phyloP scores from a whole-genome alignment of 305 asterid genomes.

The Fraxinus greggii region DNA sequence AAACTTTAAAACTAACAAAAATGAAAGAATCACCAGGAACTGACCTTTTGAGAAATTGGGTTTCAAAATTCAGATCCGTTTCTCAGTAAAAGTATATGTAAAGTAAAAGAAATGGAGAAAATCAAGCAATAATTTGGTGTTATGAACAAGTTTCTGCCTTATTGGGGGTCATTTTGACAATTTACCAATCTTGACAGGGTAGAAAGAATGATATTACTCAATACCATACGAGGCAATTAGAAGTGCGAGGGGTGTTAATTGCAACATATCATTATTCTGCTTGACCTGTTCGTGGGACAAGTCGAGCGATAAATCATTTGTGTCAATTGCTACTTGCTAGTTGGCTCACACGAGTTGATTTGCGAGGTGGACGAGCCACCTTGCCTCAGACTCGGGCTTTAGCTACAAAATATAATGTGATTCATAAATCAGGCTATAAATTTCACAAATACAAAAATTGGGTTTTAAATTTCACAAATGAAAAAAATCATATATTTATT shows the following conservation, averaged over 20 bases:
- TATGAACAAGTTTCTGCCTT: not conserved
- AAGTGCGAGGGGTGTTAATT: not conserved
- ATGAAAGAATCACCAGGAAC: not conserved
- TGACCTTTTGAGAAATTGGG: slow-evolving; percentile 17
- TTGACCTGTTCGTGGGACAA: no score
- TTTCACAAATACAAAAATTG: no score
- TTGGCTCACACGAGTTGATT: not conserved
- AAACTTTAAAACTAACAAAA: not conserved
- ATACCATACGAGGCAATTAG: not conserved
- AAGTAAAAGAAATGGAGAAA: slow-evolving; percentile 9
- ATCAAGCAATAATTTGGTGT: not conserved
- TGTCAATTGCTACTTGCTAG: not conserved
- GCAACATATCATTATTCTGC: not conserved
- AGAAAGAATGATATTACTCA: not conserved
- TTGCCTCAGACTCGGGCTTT: not conserved
- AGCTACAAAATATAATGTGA: not conserved
- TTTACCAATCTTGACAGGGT: not conserved
- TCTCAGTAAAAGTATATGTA: not conserved
- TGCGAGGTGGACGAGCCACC: not conserved
- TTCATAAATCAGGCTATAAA: no score
- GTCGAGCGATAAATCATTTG: not conserved
- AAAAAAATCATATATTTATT: no score
- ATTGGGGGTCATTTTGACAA: not conserved
- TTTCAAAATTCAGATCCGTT: not conserved
- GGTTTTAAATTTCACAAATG: no score